Conservation (phyloP, 2,329 filamentous ascomycete species). For the Tolypocladium tundrense region DNA sequence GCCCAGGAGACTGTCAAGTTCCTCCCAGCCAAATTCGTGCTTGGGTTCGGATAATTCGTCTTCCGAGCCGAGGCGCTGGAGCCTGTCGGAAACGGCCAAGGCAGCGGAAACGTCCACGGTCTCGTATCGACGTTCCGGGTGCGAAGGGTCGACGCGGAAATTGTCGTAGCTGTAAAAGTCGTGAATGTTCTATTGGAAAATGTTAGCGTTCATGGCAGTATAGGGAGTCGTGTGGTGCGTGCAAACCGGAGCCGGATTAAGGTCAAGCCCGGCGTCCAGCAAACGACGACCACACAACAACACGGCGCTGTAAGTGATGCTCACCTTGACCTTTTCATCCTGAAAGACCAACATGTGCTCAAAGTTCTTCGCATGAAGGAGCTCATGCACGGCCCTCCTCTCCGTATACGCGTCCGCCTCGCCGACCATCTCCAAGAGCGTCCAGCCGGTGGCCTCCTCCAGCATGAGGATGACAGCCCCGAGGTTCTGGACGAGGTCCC, state of each 20-base stretch:
- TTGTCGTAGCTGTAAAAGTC: conserved; percentile 6
- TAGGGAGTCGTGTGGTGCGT: background rate
- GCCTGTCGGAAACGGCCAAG: background rate
- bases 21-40: background rate
- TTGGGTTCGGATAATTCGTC: background rate
- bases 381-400: background rate
- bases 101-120: conserved; percentile 1
- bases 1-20: background rate
- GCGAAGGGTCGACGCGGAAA: conserved; percentile 6
- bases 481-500: background rate
- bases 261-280: conserved; percentile 5
- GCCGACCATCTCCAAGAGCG: background rate
- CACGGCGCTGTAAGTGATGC: background rate
- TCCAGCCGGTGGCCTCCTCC: background rate
- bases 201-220: conserved; percentile 8
- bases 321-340: conserved; percentile 4
- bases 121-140: conserved; percentile 5
- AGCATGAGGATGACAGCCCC: conserved; percentile 2
- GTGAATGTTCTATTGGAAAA: conserved; percentile 10
- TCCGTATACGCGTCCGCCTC: background rate
- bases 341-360: conserved; percentile 6
- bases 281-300: background rate
- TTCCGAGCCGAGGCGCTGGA: background rate
- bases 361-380: conserved; percentile 2
- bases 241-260: conserved; percentile 9